Evolutionary conservation across 129 eudicot genomes (phyloP).

Genomic region (Smallanthus sonchifolius): DNA sequence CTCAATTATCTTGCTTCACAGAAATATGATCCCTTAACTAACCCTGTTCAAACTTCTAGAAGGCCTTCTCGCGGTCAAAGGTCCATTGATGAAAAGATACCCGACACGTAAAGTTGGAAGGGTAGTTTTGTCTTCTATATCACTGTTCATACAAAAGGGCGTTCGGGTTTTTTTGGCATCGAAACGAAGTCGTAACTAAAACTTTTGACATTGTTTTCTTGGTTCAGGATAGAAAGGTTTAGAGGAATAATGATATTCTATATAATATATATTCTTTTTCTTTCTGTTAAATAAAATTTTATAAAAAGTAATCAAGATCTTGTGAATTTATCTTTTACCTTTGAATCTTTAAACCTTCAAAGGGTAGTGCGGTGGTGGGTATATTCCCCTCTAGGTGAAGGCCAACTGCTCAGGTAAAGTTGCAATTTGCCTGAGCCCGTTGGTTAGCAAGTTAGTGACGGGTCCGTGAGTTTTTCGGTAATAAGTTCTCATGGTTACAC

Average conservation of each 20-base stretch:
- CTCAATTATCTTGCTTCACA: slow-evolving; percentile 64
- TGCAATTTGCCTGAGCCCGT: no score
- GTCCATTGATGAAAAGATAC: slow-evolving; percentile 8
- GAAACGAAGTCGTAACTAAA: no score
- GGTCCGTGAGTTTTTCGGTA: no score
- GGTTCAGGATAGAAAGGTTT: slow-evolving; percentile 23
- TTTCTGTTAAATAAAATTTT: slow-evolving; percentile 17
- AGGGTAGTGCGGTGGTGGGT: no score
- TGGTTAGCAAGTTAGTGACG: no score
- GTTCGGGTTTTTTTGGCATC: slow-evolving; percentile 23
- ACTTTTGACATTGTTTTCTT: slow-evolving; percentile 21
- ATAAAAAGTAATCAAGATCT: slow-evolving; percentile 22
- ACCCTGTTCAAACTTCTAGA: slow-evolving; percentile 19
- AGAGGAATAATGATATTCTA: slow-evolving; percentile 24
- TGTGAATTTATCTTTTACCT: background rate
- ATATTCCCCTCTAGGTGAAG: no score
- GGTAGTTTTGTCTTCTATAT: background rate
- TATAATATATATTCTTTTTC: background rate
- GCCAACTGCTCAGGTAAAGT: no score
- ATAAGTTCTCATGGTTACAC: no score
- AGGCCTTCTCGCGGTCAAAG: slow-evolving; percentile 22
- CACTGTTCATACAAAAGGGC: background rate
- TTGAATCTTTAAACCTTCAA: slow-evolving; percentile 31
- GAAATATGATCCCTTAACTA: slow-evolving; percentile 49
- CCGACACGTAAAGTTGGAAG: background rate